These are phyloP conservation scores for Metschnikowia noctiluminum DNA, from an alignment of 805 yeast species.

Conservation along the genomic window DNA sequence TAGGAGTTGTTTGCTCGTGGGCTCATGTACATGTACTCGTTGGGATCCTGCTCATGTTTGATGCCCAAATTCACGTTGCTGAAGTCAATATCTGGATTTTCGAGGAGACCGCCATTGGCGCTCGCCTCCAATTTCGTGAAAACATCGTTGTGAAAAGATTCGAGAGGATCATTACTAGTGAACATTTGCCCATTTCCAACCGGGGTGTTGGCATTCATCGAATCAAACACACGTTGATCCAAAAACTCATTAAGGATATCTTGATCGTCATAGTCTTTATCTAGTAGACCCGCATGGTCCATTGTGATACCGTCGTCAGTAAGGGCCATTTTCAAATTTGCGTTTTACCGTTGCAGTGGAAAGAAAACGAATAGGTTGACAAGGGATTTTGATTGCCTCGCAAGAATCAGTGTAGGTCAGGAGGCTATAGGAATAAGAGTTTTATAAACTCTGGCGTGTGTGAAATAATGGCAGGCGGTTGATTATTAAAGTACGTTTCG, in stretches of 20 bases:
- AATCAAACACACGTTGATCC: constrained; percentile 50
- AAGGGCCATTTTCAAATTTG: constrained; percentile 15
- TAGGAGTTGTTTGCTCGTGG: constrained; percentile 12
- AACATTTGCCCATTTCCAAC: constrained; percentile 5
- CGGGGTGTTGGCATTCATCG: constrained; percentile 21
- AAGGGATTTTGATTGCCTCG: not conserved
- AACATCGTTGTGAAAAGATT: constrained; percentile 5
- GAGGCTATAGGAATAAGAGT: not conserved
- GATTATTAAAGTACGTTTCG: not conserved
- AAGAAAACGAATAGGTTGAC: not conserved
- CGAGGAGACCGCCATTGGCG: constrained; percentile 3
- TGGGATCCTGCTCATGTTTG: constrained; percentile 3
- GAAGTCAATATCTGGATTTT: constrained; percentile 4
- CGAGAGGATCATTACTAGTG: constrained; percentile 1
- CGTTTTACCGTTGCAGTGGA: not conserved
- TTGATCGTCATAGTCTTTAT: constrained; percentile 30
- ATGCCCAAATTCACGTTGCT: not conserved
- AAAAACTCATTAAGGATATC: constrained; percentile 58
- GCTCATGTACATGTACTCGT: constrained; percentile 24
- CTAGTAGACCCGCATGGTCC: constrained; percentile 22
- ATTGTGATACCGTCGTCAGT: constrained; percentile 23
- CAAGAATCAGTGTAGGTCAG: not conserved
- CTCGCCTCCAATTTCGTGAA: constrained; percentile 6
- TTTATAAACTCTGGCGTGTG: not conserved
- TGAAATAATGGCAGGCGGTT: not conserved